Evolutionary conservation across 805 yeast species (phyloP), one percentile per base, ranked within the genome.

Genomic region (Candida adriatica): DNA sequence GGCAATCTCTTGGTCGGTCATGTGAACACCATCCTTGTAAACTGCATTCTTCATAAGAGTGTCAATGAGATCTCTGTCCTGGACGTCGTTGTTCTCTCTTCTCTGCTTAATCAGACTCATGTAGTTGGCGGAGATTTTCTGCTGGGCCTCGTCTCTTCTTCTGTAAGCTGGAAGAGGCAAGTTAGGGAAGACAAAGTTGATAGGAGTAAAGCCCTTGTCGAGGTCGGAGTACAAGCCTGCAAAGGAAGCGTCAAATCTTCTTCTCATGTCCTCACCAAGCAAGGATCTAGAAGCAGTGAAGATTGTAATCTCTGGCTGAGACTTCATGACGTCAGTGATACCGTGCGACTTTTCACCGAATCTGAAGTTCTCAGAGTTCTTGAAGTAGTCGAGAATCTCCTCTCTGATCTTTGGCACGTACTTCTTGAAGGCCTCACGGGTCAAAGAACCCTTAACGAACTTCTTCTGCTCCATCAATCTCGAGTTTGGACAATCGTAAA

Each of bases 381-480:
- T 54, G 59, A 90, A 74, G 56, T 82, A 90, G 43, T 72, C 64
- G 35, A 68, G 49, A 27, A 84, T 71, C 59, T 92, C 98, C 42
- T 78, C 79, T 49, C 73, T 73, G 50, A 92, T 87, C 56, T 79
- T 64, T 37, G 98, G 98, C 30, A 92, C 96, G 52, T 92, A 90
- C 13, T 64, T 60, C 46, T 73, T 71, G 66, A 92, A 92, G 2
- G 94, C 75, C 27, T 84, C 95, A 43, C 73, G 75, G 17, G 95
- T 82, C 47, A 92, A 70, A 15, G 96, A 94, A 33, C 74, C 73
- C 62, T 92, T 92, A 41, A 88, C 94, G 52, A 92, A 92, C 65
- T 87, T 92, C 75, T 92, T 92, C 62, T 92, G 98, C 58, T 92
- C 98, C 98, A 92, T 92, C 51, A 92, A 73, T 45, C 87, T 76